Percentiles rank a stretch among this genome's conserved stretches.
Conservation (phyloP, 495 filamentous ascomycete genomes). For the Penicillium canariense region DNA sequence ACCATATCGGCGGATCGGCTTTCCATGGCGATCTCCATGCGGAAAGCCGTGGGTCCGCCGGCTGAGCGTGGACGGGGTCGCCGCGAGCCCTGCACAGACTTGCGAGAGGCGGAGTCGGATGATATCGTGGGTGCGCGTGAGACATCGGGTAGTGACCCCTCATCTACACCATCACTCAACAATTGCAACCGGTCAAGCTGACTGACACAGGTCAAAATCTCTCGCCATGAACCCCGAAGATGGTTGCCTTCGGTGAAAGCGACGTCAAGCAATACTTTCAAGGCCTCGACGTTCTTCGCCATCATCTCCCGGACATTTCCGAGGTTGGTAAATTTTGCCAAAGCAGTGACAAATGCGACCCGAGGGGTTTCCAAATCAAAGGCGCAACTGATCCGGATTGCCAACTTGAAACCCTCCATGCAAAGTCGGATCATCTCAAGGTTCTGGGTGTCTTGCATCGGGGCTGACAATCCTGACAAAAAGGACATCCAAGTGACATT, state of each 20-base stretch:
- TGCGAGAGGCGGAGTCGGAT: slow-evolving; percentile 50
- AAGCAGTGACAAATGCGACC: slow-evolving; percentile 88
- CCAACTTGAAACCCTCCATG: slow-evolving; percentile 91
- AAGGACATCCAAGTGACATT: slow-evolving; percentile 99
- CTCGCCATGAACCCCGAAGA: slow-evolving; percentile 87
- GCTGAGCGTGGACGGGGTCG: slow-evolving; percentile 64
- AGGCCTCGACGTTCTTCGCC: slow-evolving; percentile 90
- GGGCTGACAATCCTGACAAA: slow-evolving; percentile 85
- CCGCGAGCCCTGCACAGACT: slow-evolving; percentile 62
- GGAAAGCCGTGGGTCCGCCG: slow-evolving; percentile 65
- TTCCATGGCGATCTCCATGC: slow-evolving; percentile 84
- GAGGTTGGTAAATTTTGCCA: slow-evolving; percentile 91
- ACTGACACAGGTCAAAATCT: slow-evolving; percentile 91
- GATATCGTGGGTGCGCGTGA: slow-evolving; percentile 65
- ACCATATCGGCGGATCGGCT: slow-evolving; percentile 89
- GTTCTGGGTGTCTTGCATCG: slow-evolving; percentile 88
- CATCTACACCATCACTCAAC: slow-evolving; percentile 91
- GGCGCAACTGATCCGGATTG: slow-evolving; percentile 86
- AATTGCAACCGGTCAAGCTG: slow-evolving; percentile 95
- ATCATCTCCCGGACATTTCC: slow-evolving; percentile 95
- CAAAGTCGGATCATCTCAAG: slow-evolving; percentile 86
- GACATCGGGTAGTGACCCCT: slow-evolving; percentile 87
- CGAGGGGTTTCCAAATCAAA: slow-evolving; percentile 90
- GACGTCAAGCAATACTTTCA: slow-evolving; percentile 87
- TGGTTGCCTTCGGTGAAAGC: slow-evolving; percentile 89